Conservation (phyloP, 2,329 filamentous ascomycete species). For the Dactylellina cionopaga region DNA sequence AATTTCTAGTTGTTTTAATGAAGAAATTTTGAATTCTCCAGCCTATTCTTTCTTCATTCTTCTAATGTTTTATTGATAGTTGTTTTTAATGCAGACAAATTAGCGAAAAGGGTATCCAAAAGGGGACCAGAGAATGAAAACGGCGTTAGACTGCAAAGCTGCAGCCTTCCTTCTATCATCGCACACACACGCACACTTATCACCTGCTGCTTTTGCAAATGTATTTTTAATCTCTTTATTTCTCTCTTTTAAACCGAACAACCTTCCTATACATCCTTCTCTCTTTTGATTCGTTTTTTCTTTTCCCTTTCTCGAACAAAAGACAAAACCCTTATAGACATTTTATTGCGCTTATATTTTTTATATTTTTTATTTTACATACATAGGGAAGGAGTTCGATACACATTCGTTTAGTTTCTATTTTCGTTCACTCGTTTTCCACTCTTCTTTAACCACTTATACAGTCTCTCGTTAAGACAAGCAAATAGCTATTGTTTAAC, state of each 20-base stretch:
- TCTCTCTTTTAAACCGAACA: background rate
- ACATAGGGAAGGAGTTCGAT: slow-evolving; percentile 42
- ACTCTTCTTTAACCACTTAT: no score
- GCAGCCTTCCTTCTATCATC: slow-evolving; percentile 1
- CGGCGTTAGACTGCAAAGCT: slow-evolving; percentile 17
- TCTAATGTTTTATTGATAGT: slow-evolving; percentile 5
- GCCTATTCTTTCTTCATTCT: slow-evolving; percentile 2
- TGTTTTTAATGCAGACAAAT: slow-evolving; percentile 28
- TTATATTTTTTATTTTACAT: background rate
- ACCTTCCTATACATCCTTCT: background rate
- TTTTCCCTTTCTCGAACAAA: background rate
- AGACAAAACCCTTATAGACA: slow-evolving; percentile 22
- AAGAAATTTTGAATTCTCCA: slow-evolving; percentile 19
- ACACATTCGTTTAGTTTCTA: slow-evolving; percentile 29
- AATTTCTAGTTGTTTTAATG: slow-evolving; percentile 4
- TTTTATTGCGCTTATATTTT: slow-evolving; percentile 2
- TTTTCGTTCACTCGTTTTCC: background rate
- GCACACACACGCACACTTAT: slow-evolving; percentile 24
- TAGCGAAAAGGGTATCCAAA: slow-evolving; percentile 11
- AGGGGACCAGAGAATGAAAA: slow-evolving; percentile 32
- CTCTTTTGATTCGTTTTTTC: slow-evolving; percentile 5
- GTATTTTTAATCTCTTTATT: slow-evolving; percentile 25
- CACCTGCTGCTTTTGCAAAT: slow-evolving; percentile 7
- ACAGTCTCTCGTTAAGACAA: no score
- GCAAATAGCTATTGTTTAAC: no score